Base-by-base conservation (phyloP, 169 alveolate species). In the Neospora caninum region DNA sequence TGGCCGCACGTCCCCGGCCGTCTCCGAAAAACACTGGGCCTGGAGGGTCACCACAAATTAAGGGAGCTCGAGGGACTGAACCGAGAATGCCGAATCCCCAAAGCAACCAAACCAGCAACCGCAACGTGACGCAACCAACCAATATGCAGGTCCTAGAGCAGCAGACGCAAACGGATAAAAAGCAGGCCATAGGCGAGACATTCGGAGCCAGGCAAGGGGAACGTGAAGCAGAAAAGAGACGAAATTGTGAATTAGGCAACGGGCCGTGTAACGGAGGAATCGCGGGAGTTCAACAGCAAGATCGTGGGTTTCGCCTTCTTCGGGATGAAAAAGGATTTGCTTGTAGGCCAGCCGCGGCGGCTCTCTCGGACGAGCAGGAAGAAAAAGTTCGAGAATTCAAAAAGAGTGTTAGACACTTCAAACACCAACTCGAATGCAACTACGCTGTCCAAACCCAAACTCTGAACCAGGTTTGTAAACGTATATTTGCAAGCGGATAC, bases 361-460 rank as follows among this genome's bases (percentile, higher is more conserved):
- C 84, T 9, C 89, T 82, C n/a, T 27, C 41, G 38, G 67, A 38
- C 6, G 89, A 82, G 16, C 89, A 82, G 38, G 64, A 43, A 39
- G 89, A 82, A 36, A 82, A 41, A 27, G 67, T 82, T 16, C 58
- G 89, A 38, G 89, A 82, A 49, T 82, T 82, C 36, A 82, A 82
- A 49, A 42, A 82, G 27, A 13, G 67, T 27, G 89, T 82, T 67
- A 22, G 89, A 41, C 64, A 41, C 36, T 82, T 41, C 89, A 82
- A 82, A 42, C 89, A 82, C 89, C 89, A 82, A 29, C 89, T 82
- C 89, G 89, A 82, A 42, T 82, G 89, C 64, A 42, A 36, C 39
- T 82, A 82, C 25, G 69, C 67, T 4, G 38, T 27, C 16, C 89
- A 82, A 16, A 82, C 64, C 42, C 64, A 41, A 13, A 82, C 89